Base-by-base conservation (phyloP, 148 eudicot genomes). In the Rheum nobile region DNA sequence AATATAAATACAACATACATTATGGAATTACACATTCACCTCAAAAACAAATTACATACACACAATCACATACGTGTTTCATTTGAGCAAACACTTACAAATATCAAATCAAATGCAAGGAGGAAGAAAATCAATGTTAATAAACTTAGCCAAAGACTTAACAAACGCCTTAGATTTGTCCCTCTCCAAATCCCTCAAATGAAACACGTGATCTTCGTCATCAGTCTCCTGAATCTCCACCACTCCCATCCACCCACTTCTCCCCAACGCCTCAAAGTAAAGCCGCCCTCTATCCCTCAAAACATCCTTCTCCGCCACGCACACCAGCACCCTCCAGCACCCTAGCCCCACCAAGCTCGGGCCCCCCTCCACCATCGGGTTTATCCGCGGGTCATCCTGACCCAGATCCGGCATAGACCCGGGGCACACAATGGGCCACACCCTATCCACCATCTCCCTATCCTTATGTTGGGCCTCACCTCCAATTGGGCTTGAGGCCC, bases 221-320 rank as follows among this genome's bases (percentile, higher is more conserved):
- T 80, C 57, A 9, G 75, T 77, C 71, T 76, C 85, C 46, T 78
- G 65, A 2, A 82, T 11, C 74, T 82, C 82, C 34, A 79, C 48
- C 48, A 4, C 52, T 28, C 87, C 89, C 16, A 46, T 47, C 87
- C 89, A 86, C 50, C 85, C 89, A 59, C 82, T 82, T 35, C 50
- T 77, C 48, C 17, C 63, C 79, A 86, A 38, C 46, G 70, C 81
- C 69, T 73, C 82, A 1, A 41, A 74, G 26, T 86, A 86, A 35
- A 32, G 13, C 67, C 37, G 29, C 26, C 84, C 89, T 0, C 17
- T 70, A 21, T 52, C 81, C 41, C 70, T 78, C 73, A 73, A 19
- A 0, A 4, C 12, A 28, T 82, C 89, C 7, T 69, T 70, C 74
- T 71, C 85, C 1, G 80, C 87, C 57, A 84, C 75, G 14, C 74